Evolutionary conservation across 2,329 filamentous ascomycete genomes (phyloP).

Genomic region (Camptophora hylomeconis): DNA sequence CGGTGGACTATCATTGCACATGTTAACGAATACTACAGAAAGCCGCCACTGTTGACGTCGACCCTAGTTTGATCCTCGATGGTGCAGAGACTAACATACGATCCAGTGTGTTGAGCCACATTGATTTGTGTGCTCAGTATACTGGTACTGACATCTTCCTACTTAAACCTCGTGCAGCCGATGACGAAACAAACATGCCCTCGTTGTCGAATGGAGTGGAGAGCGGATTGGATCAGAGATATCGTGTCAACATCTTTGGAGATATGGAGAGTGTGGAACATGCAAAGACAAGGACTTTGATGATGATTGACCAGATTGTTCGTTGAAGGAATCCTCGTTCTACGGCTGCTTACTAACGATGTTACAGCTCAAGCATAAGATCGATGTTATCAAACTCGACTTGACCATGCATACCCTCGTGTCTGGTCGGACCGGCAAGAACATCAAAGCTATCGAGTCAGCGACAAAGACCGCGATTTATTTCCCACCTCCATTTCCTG

Average conservation of each 20-base stretch:
- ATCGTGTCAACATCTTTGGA: slow-evolving; percentile 86
- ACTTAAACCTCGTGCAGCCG: slow-evolving; percentile 73
- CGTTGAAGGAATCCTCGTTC: slow-evolving; percentile 18
- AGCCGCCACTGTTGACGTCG: slow-evolving; percentile 85
- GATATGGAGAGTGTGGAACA: slow-evolving; percentile 93
- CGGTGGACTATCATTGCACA: slow-evolving; percentile 9
- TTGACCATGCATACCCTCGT: slow-evolving; percentile 80
- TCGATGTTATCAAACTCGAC: slow-evolving; percentile 72
- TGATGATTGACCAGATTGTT: slow-evolving; percentile 94
- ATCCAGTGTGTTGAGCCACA: slow-evolving; percentile 63
- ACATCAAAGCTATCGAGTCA: slow-evolving; percentile 96
- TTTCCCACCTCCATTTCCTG: slow-evolving; percentile 87
- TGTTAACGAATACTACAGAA: slow-evolving; percentile 41
- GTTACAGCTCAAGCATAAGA: slow-evolving; percentile 39
- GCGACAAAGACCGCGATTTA: slow-evolving; percentile 94
- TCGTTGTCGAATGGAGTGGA: slow-evolving; percentile 59
- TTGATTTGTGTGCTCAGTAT: slow-evolving; percentile 74
- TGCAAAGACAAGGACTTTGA: slow-evolving; percentile 87
- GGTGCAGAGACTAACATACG: slow-evolving; percentile 54
- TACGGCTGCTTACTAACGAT: slow-evolving; percentile 6
- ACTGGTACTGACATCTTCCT: slow-evolving; percentile 96
- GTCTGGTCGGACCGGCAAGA: slow-evolving; percentile 86
- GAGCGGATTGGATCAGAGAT: slow-evolving; percentile 72
- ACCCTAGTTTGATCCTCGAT: slow-evolving; percentile 80
- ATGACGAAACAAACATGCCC: slow-evolving; percentile 54